These are phyloP conservation scores for Neofusicoccum ribis DNA, from an alignment of 2,329 filamentous ascomycete genomes.

Conservation along the genomic window DNA sequence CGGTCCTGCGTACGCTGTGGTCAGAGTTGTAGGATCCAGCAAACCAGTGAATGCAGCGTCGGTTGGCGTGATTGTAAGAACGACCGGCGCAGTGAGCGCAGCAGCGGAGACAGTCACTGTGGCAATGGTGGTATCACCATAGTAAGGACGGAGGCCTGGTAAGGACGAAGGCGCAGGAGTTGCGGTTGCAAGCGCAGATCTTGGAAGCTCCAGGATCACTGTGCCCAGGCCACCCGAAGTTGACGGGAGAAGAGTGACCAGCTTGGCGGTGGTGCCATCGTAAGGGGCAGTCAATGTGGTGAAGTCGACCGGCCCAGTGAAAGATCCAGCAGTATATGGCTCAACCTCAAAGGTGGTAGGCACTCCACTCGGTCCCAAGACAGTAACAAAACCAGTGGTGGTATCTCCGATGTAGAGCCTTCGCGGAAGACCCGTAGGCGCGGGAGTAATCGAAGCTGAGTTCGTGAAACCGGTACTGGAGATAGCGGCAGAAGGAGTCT, in stretches of 20 bases:
- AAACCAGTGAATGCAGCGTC: too few species aligned
- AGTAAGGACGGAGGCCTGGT: too few species aligned
- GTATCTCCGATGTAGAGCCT: background rate
- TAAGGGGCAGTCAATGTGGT: background rate
- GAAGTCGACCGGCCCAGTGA: background rate
- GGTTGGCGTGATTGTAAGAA: too few species aligned
- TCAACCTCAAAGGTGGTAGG: background rate
- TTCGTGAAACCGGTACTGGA: too few species aligned
- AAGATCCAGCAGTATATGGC: background rate
- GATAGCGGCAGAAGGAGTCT: background rate
- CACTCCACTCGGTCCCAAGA: background rate
- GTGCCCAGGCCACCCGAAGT: background rate
- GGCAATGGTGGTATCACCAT: background rate
- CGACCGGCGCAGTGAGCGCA: too few species aligned
- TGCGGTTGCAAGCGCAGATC: background rate
- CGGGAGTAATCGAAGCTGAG: too few species aligned
- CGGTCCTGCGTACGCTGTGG: background rate
- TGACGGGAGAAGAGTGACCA: background rate
- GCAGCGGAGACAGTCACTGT: background rate
- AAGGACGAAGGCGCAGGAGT: background rate
- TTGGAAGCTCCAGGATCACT: background rate
- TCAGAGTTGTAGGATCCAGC: too few species aligned
- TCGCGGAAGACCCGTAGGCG: too few species aligned
- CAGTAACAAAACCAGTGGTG: background rate
- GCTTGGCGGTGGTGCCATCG: background rate